Percentiles rank a stretch among this genome's conserved stretches.
These are phyloP conservation scores for Lycium ferocissimum DNA, from an alignment of 257 asterid genomes.

Conservation along the genomic window DNA sequence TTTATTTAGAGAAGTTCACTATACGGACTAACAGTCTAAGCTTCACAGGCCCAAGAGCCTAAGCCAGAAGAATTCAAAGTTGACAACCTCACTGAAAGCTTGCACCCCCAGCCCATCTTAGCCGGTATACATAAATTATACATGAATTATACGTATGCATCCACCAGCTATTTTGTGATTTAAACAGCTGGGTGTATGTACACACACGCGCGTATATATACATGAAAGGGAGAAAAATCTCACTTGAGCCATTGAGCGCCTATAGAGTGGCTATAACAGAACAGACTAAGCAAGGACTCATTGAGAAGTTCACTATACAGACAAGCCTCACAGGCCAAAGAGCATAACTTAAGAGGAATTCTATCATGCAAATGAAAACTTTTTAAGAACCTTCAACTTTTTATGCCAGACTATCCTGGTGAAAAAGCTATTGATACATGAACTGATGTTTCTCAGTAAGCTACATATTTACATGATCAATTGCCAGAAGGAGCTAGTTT, in stretches of 20 bases:
- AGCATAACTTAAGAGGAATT: not conserved
- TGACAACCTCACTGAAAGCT: not conserved
- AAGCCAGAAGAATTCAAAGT: not conserved
- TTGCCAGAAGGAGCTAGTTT: slow-evolving; percentile 16
- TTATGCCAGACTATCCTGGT: not conserved
- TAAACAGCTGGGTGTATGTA: not conserved
- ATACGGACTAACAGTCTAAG: not conserved
- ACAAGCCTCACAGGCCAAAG: not conserved
- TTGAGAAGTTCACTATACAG: not conserved
- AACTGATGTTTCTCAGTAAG: not conserved
- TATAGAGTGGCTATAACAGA: not conserved
- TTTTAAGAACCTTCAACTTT: not conserved
- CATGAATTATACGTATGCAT: too few relatives aligned
- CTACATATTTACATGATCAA: not conserved
- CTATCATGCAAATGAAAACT: not conserved
- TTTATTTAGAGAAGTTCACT: too few relatives aligned
- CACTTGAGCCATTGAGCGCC: not conserved
- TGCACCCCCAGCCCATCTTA: not conserved
- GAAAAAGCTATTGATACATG: slow-evolving; percentile 4
- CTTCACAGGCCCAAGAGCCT: not conserved
- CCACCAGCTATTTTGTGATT: too few relatives aligned
- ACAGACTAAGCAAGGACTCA: not conserved
- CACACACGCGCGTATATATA: not conserved
- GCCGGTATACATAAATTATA: not conserved
- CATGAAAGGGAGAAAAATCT: not conserved